Percentiles rank a stretch among this genome's conserved stretches.
phyloP scores from a whole-genome alignment of 148 eudicot genomes.

The Polygonum maritimum region DNA sequence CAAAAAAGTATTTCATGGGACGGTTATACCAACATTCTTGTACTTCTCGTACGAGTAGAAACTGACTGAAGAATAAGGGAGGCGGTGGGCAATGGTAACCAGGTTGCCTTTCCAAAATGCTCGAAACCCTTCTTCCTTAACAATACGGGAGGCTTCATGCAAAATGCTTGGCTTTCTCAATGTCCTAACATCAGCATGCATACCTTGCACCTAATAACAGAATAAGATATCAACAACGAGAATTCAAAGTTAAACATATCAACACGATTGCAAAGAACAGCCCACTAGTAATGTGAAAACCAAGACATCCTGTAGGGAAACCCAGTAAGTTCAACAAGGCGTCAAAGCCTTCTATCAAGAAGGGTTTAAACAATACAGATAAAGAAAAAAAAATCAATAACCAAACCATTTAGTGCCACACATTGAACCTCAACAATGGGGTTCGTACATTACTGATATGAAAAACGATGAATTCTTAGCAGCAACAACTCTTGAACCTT shows the following conservation, averaged over 20 bases:
- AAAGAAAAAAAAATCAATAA: background rate
- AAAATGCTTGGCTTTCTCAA: slow-evolving; percentile 71
- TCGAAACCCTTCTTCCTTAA: slow-evolving; percentile 74
- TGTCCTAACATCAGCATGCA: slow-evolving; percentile 62
- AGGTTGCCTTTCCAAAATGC: slow-evolving; percentile 98
- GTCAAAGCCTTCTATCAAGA: background rate
- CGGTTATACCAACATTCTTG: slow-evolving; percentile 62
- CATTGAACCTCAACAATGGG: background rate
- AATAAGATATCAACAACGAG: background rate
- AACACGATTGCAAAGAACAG: background rate
- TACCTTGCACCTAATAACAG: slow-evolving; percentile 70
- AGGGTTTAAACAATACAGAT: background rate
- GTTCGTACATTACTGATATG: background rate
- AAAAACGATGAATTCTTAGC: background rate
- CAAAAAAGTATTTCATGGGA: slow-evolving; percentile 13
- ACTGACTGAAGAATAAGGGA: slow-evolving; percentile 87
- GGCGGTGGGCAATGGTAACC: slow-evolving; percentile 89
- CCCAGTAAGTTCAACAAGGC: background rate
- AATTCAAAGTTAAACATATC: background rate
- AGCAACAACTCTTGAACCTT: background rate
- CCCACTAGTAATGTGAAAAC: background rate
- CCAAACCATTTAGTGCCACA: background rate
- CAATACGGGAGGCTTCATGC: slow-evolving; percentile 70
- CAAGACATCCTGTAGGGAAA: background rate
- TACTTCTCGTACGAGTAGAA: slow-evolving; percentile 85